Conservation (phyloP, 1,139 yeast species). For the Yamadazyma diospyri region DNA sequence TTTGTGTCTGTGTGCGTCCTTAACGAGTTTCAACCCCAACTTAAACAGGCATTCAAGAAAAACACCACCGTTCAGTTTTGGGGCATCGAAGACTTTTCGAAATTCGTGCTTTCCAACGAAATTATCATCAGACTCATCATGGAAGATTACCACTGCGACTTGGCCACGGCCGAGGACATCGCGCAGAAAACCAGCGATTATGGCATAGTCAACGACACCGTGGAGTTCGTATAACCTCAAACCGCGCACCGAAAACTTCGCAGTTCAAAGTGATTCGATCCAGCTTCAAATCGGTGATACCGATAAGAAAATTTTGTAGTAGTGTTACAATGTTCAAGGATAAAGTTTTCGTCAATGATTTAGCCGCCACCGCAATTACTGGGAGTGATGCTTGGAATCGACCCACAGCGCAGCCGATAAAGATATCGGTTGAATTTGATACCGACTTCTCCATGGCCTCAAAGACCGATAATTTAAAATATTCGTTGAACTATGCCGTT, state of each 20-base stretch:
- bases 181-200: slow-evolving; percentile 51
- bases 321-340: slow-evolving; percentile 34
- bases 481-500: slow-evolving; percentile 85
- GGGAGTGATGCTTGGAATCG: slow-evolving; percentile 80
- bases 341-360: slow-evolving; percentile 53
- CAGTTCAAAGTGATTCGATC: slow-evolving; percentile 1
- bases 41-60: slow-evolving; percentile 22
- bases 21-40: slow-evolving; percentile 22
- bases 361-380: slow-evolving; percentile 60
- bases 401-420: slow-evolving; percentile 66
- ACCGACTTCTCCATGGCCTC: slow-evolving; percentile 75
- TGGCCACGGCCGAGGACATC: slow-evolving; percentile 44
- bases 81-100: slow-evolving; percentile 53
- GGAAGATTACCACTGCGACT: slow-evolving; percentile 37
- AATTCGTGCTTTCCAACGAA: slow-evolving; percentile 64
- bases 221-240: neutral
- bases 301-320: slow-evolving; percentile 15
- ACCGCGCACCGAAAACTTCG: neutral
- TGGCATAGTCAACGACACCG: slow-evolving; percentile 47
- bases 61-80: slow-evolving; percentile 55
- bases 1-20: slow-evolving; percentile 40
- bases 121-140: slow-evolving; percentile 49
- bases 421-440: slow-evolving; percentile 53
- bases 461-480: slow-evolving; percentile 68
- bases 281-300: slow-evolving; percentile 17